Percentiles rank a stretch among this genome's conserved stretches.
phyloP scores from a whole-genome alignment of 2,329 filamentous ascomycete genomes.

The Hypoxylon sp. region DNA sequence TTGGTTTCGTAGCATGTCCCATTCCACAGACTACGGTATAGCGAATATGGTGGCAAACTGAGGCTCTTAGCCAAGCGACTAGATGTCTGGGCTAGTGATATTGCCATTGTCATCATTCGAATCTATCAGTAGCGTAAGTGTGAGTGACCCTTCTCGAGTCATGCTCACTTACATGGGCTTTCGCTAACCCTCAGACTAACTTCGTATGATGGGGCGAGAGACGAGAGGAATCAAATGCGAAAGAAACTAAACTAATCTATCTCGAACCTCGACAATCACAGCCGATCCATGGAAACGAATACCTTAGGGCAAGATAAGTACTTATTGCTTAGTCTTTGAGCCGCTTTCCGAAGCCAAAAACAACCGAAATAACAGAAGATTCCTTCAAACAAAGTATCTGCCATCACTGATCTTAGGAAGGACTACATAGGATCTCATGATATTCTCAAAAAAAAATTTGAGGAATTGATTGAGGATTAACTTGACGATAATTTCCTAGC shows the following conservation, averaged over 20 bases:
- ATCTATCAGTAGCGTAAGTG: neutral
- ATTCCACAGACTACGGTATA: conserved; percentile 2
- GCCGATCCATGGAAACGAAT: neutral
- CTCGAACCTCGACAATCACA: neutral
- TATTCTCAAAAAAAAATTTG: conserved; percentile 1
- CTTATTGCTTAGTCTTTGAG: neutral
- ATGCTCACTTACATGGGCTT: neutral
- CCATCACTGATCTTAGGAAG: neutral
- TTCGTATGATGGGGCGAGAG: conserved; percentile 1
- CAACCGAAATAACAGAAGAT: neutral
- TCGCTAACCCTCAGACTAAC: neutral
- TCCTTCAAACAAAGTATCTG: neutral
- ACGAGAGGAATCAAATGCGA: neutral
- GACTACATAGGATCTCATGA: neutral
- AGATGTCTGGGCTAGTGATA: neutral
- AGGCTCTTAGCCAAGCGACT: neutral
- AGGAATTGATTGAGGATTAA: neutral
- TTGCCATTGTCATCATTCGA: neutral
- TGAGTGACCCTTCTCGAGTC: neutral
- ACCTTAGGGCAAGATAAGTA: neutral
- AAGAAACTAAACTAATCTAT: neutral
- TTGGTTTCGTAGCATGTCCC: conserved; percentile 18
- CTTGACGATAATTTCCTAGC: neutral
- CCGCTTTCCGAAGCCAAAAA: neutral
- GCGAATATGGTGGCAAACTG: neutral